These are phyloP conservation scores for Lathyrus sativus DNA, from an alignment of 306 rosid species.

Conservation along the genomic window DNA sequence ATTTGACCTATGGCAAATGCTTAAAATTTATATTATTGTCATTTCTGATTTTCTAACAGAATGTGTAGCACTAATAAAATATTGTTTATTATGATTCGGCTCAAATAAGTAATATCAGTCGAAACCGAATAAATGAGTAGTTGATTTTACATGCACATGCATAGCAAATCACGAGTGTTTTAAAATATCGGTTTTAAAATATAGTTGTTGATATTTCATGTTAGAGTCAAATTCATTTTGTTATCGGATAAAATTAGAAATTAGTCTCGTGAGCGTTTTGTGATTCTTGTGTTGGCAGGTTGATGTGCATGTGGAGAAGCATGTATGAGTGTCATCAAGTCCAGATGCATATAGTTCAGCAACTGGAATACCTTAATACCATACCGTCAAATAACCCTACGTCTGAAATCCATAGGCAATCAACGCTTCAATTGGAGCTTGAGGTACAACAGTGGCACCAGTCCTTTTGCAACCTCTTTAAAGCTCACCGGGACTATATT, in stretches of 20 bases:
- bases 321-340: slow-evolving; percentile 99
- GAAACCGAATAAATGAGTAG: background rate
- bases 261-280: slow-evolving; percentile 12
- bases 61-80: slow-evolving; percentile 21
- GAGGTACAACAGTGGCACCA: slow-evolving; percentile 93
- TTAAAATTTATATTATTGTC: slow-evolving; percentile 3
- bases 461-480: slow-evolving; percentile 82
- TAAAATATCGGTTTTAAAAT: background rate
- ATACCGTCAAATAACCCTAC: slow-evolving; percentile 82
- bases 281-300: slow-evolving; percentile 48
- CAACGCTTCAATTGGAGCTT: slow-evolving; percentile 91
- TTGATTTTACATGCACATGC: background rate
- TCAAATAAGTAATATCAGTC: background rate
- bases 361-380: slow-evolving; percentile 78
- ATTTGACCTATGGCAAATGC: slow-evolving; percentile 21
- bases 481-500: slow-evolving; percentile 77
- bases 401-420: slow-evolving; percentile 82
- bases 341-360: slow-evolving; percentile 93
- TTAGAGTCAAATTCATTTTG: background rate
- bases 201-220: background rate
- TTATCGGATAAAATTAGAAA: background rate
- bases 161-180: background rate
- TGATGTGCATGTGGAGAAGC: slow-evolving; percentile 98
- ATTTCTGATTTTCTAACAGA: slow-evolving; percentile 36
- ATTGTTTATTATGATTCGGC: background rate